Evolutionary conservation across 2,329 filamentous ascomycete species (phyloP), one percentile per base, ranked within the genome.

Genomic region (Acrodontium crateriforme): DNA sequence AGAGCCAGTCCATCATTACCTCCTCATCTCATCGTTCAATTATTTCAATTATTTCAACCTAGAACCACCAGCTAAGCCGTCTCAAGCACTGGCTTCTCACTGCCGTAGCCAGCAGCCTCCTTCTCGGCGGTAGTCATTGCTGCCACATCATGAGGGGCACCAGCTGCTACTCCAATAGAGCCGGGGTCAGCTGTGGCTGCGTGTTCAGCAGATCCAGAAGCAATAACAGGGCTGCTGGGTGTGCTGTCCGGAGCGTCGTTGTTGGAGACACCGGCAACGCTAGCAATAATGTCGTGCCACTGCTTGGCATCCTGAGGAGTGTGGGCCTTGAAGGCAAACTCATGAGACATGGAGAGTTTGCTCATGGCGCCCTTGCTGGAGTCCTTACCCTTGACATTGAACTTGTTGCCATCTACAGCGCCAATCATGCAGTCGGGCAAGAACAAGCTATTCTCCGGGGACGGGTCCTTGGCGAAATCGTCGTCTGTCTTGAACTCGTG

Each of bases 401-500:
- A 95, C 57, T 92, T 94, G 35, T 77, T 70, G 29, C 79, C 84
- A 40, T 66, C 74, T 16, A 72, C 55, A 13, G 62, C 67, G 32
- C 84, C 82, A 32, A 95, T 70, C 24, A 76, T 57, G 44, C 87
- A 91, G 44, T 98, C 89, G 8, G 89, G 85, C 1, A 98, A 73
- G 55, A 87, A 95, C 41, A 98, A 72, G 9, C 80, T 89, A 21
- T 89, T 63, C 52, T 98, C 87, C 0, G 89, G 87, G 31, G 69
- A 66, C 7, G 83, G 82, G 36, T 92, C 82, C 45, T 71, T 65
- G 32, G 59, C 60, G 47, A 71, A 67, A 45, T 75, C 68, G 47
- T 95, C 87, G 50, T 81, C 78, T 47, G 91, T 84, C 59, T 92
- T 92, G 67, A 92, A 98, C 56, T 94, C 85, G 60, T 98, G 89